Base-by-base conservation (phyloP, 352 stramenopile species). In the Pythium pyrilobum region DNA sequence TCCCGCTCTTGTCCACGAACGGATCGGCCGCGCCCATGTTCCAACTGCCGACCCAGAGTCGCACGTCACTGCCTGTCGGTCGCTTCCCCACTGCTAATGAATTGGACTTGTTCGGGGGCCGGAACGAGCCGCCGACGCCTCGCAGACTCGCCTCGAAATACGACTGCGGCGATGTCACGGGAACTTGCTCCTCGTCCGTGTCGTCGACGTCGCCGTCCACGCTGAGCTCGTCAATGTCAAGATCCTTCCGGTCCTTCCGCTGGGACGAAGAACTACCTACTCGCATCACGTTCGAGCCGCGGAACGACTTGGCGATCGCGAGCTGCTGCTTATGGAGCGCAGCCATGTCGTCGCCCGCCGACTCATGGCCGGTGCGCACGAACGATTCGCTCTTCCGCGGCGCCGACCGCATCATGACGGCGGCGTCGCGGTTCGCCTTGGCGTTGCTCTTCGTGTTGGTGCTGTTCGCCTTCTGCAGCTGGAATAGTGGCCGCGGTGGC, bases 11-110 rank as follows among this genome's bases (percentile, higher is more conserved):
- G 36, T 92, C 79, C 5, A 75, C 72, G 46, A 94, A 92, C 12
- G 82, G 84, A 45, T 94, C 85, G 8, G 81, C 71, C 0, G 82
- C 83, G 3, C 80, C 81, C 67, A 96, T 86, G 64, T 96, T 96
- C 85, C 85, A 96, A 21, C 80, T 87, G 5, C 85, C 85, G 5
- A 88, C 74, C 84, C 83, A 96, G 45, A 96, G 71, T 10, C 76
- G 69, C 7, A 92, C 73, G 47, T 92, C 78, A 12, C 54, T 62
- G 31, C 50, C 67, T 34, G 56, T 81, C 15, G 56, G 36, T 28
- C 75, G 67, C 52, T 85, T 77, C 5, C 56, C 28, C 10, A 29
- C n/a, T 25, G 29, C 24, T 3, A 57, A 33, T 4, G 44, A 34
- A 8, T 50, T 32, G 11, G 46, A 47, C 33, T 52, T 56, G 25